phyloP scores from a whole-genome alignment of 176 grass and related monocot genomes.

The Stipa capillata region DNA sequence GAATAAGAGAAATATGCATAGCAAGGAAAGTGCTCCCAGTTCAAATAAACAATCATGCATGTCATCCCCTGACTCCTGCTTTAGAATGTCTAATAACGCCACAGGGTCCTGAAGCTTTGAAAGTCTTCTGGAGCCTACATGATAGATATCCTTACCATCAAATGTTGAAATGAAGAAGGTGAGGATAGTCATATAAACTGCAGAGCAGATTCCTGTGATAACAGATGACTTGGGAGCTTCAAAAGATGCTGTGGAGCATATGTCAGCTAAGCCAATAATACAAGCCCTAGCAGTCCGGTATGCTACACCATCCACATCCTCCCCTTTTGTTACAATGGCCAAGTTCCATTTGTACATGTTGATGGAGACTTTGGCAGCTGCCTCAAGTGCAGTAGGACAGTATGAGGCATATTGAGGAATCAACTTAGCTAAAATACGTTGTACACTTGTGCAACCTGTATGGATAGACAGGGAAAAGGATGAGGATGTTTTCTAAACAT shows the following conservation, averaged over 20 bases:
- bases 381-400: conserved; percentile 87
- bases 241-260: conserved; percentile 67
- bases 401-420: conserved; percentile 82
- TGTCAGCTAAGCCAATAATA: conserved; percentile 77
- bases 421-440: conserved; percentile 67
- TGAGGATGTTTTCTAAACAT: conserved; percentile 14
- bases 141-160: conserved; percentile 75
- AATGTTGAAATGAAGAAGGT: conserved; percentile 88
- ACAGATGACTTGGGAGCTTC: conserved; percentile 79
- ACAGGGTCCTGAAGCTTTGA: conserved; percentile 49
- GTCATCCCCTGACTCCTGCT: conserved; percentile 39
- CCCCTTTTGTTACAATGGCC: conserved; percentile 51
- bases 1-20: conserved; percentile 77
- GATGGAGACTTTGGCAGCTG: conserved; percentile 76
- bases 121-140: conserved; percentile 38
- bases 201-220: conserved; percentile 67
- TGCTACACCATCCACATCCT: conserved; percentile 43
- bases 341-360: conserved; percentile 86
- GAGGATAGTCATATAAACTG: conserved; percentile 63
- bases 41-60: conserved; percentile 57
- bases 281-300: conserved; percentile 64
- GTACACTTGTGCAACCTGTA: conserved; percentile 69
- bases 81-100: conserved; percentile 48
- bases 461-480: conserved; percentile 11
- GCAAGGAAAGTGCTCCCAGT: conserved; percentile 59